These are phyloP conservation scores for Metschnikowia dekortorum DNA, from an alignment of 805 yeast genomes.

Conservation along the genomic window DNA sequence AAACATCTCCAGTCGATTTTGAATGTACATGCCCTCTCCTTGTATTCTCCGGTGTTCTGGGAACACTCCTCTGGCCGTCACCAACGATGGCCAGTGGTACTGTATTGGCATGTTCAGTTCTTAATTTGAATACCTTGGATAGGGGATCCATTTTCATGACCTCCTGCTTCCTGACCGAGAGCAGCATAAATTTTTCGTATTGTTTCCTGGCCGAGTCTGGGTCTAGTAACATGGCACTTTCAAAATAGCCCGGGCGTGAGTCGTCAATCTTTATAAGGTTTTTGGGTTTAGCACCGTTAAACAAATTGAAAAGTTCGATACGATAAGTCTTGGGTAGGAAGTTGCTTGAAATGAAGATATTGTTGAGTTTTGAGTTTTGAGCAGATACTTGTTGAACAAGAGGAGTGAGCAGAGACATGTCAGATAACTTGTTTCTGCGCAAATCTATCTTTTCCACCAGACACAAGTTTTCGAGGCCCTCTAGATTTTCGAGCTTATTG, in stretches of 20 bases:
- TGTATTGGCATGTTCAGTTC: not conserved
- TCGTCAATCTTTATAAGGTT: slow-evolving; percentile 53
- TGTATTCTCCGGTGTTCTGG: slow-evolving; percentile 3
- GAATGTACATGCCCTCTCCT: slow-evolving; percentile 6
- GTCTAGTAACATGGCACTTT: slow-evolving; percentile 50
- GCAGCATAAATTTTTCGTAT: slow-evolving; percentile 34
- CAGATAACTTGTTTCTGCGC: slow-evolving; percentile 42
- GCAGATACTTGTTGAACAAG: slow-evolving; percentile 31
- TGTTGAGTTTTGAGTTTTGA: slow-evolving; percentile 30
- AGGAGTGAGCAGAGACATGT: slow-evolving; percentile 32
- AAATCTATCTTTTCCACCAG: slow-evolving; percentile 50
- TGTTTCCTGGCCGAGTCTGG: slow-evolving; percentile 43
- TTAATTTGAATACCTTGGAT: not conserved
- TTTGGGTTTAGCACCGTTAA: slow-evolving; percentile 48
- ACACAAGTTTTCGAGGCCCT: slow-evolving; percentile 41
- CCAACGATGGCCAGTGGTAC: not conserved
- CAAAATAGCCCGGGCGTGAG: slow-evolving; percentile 59
- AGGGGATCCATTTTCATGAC: not conserved
- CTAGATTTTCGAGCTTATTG: slow-evolving; percentile 39
- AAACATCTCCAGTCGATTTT: slow-evolving; percentile 13
- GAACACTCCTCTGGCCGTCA: not conserved
- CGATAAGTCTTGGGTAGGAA: slow-evolving; percentile 44
- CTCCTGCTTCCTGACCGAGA: not conserved
- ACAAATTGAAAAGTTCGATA: slow-evolving; percentile 50
- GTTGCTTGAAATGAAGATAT: slow-evolving; percentile 41